Percentiles rank a stretch among this genome's conserved stretches.
These are phyloP conservation scores for Colletotrichum eremochloae DNA, from an alignment of 2,329 filamentous ascomycete genomes.

Conservation along the genomic window DNA sequence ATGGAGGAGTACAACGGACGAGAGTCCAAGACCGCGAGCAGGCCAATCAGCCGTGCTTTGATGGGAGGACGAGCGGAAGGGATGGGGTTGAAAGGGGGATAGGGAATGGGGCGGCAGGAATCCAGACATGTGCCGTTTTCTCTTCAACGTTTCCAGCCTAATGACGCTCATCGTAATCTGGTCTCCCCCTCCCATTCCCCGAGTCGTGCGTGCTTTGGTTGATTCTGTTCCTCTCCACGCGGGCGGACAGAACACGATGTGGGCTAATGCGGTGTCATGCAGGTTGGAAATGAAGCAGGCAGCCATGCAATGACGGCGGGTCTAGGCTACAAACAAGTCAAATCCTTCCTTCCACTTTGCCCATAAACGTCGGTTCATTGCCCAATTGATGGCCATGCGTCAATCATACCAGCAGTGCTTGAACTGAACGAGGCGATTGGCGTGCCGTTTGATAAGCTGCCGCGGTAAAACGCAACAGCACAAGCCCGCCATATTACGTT, in stretches of 20 bases:
- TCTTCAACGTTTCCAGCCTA: not conserved
- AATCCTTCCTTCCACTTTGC: not conserved
- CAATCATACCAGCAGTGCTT: not conserved
- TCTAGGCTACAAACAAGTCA: not conserved
- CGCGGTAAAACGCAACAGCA: not conserved
- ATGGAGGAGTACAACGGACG: not conserved
- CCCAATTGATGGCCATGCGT: not conserved
- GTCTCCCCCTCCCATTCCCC: conserved; percentile 8
- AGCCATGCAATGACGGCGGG: not conserved
- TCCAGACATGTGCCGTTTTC: not conserved
- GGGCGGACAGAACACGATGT: not conserved
- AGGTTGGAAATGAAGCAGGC: not conserved
- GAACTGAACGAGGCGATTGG: not conserved
- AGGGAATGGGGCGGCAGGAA: not conserved
- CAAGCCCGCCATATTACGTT: not conserved
- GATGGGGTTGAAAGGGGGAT: not conserved
- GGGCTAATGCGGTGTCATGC: not conserved
- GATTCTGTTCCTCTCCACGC: no score
- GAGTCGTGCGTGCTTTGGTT: not conserved
- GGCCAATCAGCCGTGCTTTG: not conserved
- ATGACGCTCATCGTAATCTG: not conserved
- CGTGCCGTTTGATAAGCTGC: not conserved
- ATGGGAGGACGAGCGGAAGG: not conserved
- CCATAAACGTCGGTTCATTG: not conserved
- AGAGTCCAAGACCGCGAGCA: not conserved